Percentiles rank a stretch among this genome's conserved stretches.
phyloP scores from a whole-genome alignment of 2,329 filamentous ascomycete species.

The Didymella glomerata region DNA sequence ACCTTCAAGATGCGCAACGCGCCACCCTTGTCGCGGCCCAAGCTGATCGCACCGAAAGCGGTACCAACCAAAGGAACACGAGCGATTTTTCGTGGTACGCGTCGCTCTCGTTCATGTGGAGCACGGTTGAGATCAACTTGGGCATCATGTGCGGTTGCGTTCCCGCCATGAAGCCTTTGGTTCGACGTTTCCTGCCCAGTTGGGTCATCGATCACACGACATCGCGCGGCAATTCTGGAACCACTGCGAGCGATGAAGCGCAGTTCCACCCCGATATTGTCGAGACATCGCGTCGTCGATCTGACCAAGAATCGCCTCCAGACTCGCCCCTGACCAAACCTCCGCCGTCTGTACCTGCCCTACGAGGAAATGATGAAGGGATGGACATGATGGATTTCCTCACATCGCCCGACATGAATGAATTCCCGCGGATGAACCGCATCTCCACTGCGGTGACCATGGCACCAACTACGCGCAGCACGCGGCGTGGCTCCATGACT shows the following conservation, averaged over 20 bases:
- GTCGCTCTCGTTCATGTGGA: constrained; percentile 91
- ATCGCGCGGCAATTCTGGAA: constrained; percentile 38
- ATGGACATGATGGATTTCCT: constrained; percentile 64
- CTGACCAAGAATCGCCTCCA: constrained; percentile 33
- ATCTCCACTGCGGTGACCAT: constrained; percentile 47
- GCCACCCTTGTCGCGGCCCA: constrained; percentile 56
- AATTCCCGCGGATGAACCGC: constrained; percentile 47
- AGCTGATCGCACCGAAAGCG: constrained; percentile 32
- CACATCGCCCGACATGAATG: constrained; percentile 57
- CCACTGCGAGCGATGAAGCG: constrained; percentile 42
- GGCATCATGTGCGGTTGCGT: constrained; percentile 91
- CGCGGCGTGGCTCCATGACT: constrained; percentile 49
- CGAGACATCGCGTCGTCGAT: constrained; percentile 29
- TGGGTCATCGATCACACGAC: constrained; percentile 61
- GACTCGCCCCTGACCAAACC: constrained; percentile 39
- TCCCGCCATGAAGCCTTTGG: constrained; percentile 88
- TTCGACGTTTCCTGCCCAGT: constrained; percentile 68
- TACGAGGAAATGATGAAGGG: constrained; percentile 34
- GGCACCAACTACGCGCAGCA: constrained; percentile 33
- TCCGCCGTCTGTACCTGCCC: constrained; percentile 23
- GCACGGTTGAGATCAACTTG: constrained; percentile 87
- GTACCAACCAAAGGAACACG: constrained; percentile 49
- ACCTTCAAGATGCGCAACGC: constrained; percentile 76
- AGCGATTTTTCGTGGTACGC: constrained; percentile 74
- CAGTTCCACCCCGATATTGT: constrained; percentile 36